These are phyloP conservation scores for Coniferiporia weirii DNA, from an alignment of 1,284 basidiomycete species.

Conservation along the genomic window DNA sequence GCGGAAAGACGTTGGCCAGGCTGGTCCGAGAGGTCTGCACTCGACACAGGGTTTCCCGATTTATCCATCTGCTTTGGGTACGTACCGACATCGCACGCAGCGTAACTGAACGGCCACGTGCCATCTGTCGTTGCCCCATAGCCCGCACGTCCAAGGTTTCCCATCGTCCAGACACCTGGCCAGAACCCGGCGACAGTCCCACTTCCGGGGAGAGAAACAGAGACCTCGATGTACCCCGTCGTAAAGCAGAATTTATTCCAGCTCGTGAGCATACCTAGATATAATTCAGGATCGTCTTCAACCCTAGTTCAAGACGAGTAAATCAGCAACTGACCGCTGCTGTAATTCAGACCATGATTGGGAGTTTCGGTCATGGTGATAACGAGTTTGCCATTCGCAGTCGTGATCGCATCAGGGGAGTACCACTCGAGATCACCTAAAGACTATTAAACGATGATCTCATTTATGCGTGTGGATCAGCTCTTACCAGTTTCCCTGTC, in stretches of 20 bases:
- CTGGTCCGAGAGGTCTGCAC: slow-evolving; percentile 39
- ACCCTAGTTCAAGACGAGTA: slow-evolving; percentile 11
- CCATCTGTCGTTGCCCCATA: slow-evolving; percentile 58
- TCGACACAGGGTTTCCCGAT: slow-evolving; percentile 46
- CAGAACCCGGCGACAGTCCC: slow-evolving; percentile 64
- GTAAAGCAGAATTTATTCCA: slow-evolving; percentile 97
- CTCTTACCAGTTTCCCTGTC: not conserved
- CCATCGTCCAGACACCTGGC: slow-evolving; percentile 50
- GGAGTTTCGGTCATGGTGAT: slow-evolving; percentile 64
- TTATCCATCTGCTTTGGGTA: slow-evolving; percentile 68
- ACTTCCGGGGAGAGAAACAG: slow-evolving; percentile 76
- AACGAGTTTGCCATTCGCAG: slow-evolving; percentile 65
- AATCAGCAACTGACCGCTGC: slow-evolving; percentile 61
- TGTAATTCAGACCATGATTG: slow-evolving; percentile 72
- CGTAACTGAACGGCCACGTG: slow-evolving; percentile 80
- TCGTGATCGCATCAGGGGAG: slow-evolving; percentile 68
- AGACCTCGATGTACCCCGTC: slow-evolving; percentile 83
- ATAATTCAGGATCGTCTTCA: slow-evolving; percentile 1
- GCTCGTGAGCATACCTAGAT: slow-evolving; percentile 62
- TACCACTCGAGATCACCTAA: slow-evolving; percentile 87
- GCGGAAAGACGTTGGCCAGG: slow-evolving; percentile 52
- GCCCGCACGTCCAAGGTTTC: slow-evolving; percentile 52
- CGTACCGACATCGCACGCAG: slow-evolving; percentile 78
- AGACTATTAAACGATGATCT: slow-evolving; percentile 41
- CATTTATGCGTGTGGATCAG: too few species aligned